Evolutionary conservation across 139 green algal species (phyloP).

Genomic region (Coccomyxa sp.): DNA sequence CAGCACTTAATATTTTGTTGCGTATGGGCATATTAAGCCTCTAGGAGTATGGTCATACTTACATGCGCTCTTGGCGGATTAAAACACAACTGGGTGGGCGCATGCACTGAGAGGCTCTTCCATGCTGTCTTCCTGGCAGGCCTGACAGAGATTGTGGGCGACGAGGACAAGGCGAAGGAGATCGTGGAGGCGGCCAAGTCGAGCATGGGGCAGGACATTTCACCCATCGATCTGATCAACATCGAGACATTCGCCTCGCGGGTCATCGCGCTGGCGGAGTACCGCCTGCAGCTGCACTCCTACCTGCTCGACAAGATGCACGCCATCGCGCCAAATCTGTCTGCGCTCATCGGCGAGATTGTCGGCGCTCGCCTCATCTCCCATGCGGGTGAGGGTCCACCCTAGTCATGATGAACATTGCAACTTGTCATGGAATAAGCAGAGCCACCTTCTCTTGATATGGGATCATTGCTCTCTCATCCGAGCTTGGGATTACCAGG

Average conservation of each 20-base stretch:
- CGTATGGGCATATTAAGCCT: too few relatives aligned
- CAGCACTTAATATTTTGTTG: too few relatives aligned
- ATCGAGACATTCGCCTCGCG: constrained; percentile 91
- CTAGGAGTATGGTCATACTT: too few relatives aligned
- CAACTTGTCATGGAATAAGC: background rate
- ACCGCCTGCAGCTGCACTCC: constrained; percentile 66
- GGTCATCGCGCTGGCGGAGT: constrained; percentile 94
- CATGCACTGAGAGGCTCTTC: background rate
- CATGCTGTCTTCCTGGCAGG: constrained; percentile 1
- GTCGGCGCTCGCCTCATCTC: constrained; percentile 95
- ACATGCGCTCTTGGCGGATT: too few relatives aligned
- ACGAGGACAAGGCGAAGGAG: constrained; percentile 82
- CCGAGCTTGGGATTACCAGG: background rate
- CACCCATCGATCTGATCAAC: constrained; percentile 96
- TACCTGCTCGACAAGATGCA: constrained; percentile 89
- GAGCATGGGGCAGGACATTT: constrained; percentile 95
- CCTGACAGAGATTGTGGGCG: constrained; percentile 68
- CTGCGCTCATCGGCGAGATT: constrained; percentile 91
- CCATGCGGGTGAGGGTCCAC: constrained; percentile 43
- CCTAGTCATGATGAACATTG: background rate
- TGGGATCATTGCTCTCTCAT: background rate
- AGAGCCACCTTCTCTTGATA: background rate
- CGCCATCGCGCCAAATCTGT: constrained; percentile 92
- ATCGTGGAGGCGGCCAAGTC: constrained; percentile 67
- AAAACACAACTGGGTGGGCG: too few relatives aligned